Evolutionary conservation across 2,329 filamentous ascomycete species (phyloP), one percentile per base, ranked within the genome.

Genomic region (Ophiocordyceps camponoti-floridani): DNA sequence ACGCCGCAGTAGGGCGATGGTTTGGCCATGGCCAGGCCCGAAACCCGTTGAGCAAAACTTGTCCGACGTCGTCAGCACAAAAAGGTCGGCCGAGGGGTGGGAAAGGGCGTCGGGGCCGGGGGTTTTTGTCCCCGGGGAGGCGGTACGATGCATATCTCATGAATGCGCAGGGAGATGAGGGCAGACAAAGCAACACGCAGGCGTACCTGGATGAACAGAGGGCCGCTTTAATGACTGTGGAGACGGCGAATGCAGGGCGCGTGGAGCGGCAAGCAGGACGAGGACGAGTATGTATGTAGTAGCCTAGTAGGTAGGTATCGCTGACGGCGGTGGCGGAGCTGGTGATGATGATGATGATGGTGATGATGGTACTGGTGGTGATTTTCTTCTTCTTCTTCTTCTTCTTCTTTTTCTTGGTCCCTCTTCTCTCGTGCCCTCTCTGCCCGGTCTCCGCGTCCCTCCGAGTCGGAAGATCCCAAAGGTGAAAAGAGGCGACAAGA

Each of bases 11-110:
- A 67, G 53, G 63, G 67, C 58, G 68, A 63, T 53, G 64, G 61
- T 62, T 67, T 67, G 65, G 69, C 70, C 72, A 76, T 76, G 46
- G 50, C 59, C 65, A 66, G 69, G 67, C 16, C 45, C 48, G 47
- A 46, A 23, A 23, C 23, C 23, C 23, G 23, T 23, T 23, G 23
- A 23, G 23, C 14, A 16, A 16, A 6, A n/a, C 14, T 16, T 9
- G 5, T 12, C 10, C 6, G n/a, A 37, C 35, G 35, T 37, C 35
- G n/a, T 30, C 28, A 37, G 14, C 35, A 37, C 14, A 16, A n/a
- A n/a, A 37, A n/a, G 14, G 35, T 16, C 14, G 14, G 33, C 31
- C 23, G 30, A 40, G 42, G 47, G 47, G 40, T 13, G 28, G 28
- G 27, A n/a, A 40, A 33, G 33, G 16, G 43, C 14, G 26, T 12